Evolutionary conservation across 1,284 basidiomycete genomes (phyloP).

Genomic region (Naganishia sp.): DNA sequence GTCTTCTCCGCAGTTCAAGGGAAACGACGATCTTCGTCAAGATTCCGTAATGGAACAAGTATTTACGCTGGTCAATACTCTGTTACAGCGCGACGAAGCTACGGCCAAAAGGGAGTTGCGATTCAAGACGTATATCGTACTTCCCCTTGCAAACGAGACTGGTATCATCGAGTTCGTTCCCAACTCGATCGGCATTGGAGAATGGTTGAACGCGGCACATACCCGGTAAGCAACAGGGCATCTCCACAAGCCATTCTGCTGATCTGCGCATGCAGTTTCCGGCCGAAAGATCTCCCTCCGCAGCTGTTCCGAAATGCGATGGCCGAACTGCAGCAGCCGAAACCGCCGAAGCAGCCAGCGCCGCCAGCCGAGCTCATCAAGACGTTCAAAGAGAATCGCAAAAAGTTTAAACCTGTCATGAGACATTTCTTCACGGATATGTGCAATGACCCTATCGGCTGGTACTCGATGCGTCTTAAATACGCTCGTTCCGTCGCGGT

Average conservation of each 20-base stretch:
- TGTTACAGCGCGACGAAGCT: conserved; percentile 72
- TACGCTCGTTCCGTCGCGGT: conserved; percentile 91
- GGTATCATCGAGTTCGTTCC: conserved; percentile 91
- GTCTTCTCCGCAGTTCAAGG: conserved; percentile 72
- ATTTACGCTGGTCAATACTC: conserved; percentile 82
- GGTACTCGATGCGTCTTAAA: conserved; percentile 89
- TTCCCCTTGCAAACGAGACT: conserved; percentile 77
- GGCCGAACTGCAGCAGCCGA: conserved; percentile 36
- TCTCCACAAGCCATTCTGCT: not conserved
- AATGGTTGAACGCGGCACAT: conserved; percentile 68
- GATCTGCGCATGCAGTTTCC: conserved; percentile 37
- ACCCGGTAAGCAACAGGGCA: conserved; percentile 55
- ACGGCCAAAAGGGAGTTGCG: conserved; percentile 71
- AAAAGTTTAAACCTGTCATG: conserved; percentile 79
- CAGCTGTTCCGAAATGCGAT: conserved; percentile 40
- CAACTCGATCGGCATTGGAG: conserved; percentile 69
- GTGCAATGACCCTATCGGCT: conserved; percentile 80
- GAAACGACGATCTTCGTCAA: conserved; percentile 87
- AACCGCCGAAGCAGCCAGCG: conserved; percentile 41
- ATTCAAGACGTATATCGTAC: conserved; percentile 83
- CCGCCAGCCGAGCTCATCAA: conserved; percentile 52
- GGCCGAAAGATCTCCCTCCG: conserved; percentile 38
- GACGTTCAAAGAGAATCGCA: conserved; percentile 61
- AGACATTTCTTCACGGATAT: conserved; percentile 90
- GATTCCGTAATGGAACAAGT: conserved; percentile 99